Base-by-base conservation (phyloP, 2,329 filamentous ascomycete genomes). In the Colletotrichum sp. region DNA sequence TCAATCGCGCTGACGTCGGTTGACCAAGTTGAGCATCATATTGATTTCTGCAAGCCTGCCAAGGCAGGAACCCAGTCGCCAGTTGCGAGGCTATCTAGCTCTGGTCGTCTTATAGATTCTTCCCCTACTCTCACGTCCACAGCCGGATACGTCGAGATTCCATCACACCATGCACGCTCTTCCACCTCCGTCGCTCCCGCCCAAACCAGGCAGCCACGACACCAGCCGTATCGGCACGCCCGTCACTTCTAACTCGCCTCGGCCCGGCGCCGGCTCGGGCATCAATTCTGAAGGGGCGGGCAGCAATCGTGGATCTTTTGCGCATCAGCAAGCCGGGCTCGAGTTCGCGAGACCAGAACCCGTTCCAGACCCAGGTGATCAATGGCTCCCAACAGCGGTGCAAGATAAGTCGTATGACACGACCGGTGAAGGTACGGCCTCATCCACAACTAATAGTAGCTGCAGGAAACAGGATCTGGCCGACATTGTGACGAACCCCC, bases 301-400 rank as follows among this genome's bases (percentile, higher is more conserved):
- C 78, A 56, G 77, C 15, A 24, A 28, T 15, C 65, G 52, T 18
- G 15, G 13, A 18, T 52, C 34, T 10, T 26, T 52, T 8, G 48
- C 36, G 26, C 9, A 56, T 16, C 62, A 64, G 16, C 38, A 61
- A 16, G 32, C 66, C 15, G 70, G 70, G 5, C 58, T 73, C 21
- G 73, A 76, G 48, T 52, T 68, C 10, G 70, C 70, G 28, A 81
- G n/a, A 81, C 58, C 84, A 52, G 83, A 85, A 18, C 80, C 83
- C 3, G 85, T 88, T 55, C 85, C 88, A 5, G 92, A 93, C 78
- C 91, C 91, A 0, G 91, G 93, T 24, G 92, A 94, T 68, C 90
- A 93, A 77, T 98, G 96, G 96, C 88, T 98, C 4, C 96, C 96
- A 2, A 90, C 91, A 76, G 86, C 92, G 15, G 86, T 98, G 3